Conservation (phyloP, 495 filamentous ascomycete genomes). For the Cudoniella acicularis region DNA sequence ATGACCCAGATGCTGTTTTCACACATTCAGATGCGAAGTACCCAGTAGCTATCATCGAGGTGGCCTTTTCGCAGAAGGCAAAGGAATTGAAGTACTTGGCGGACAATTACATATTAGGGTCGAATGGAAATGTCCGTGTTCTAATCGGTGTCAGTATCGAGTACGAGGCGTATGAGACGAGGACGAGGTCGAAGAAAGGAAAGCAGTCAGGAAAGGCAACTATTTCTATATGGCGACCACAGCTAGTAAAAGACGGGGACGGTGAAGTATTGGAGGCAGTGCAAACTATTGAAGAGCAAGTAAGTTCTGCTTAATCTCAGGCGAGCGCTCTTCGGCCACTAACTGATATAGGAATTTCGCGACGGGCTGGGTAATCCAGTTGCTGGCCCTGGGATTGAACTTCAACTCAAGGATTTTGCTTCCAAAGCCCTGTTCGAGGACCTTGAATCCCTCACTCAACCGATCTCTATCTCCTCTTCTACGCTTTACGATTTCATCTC, state of each 20-base stretch:
- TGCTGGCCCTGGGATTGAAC: background rate
- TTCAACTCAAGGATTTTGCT: conserved; percentile 13
- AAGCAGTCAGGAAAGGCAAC: conserved; percentile 12
- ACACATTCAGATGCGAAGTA: conserved; percentile 8
- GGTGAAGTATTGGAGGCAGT: conserved; percentile 2
- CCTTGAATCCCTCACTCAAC: background rate
- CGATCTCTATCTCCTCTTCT: background rate
- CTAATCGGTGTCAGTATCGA: conserved; percentile 15
- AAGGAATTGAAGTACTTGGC: conserved; percentile 9
- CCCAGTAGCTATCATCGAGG: conserved; percentile 13
- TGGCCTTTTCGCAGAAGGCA: conserved; percentile 15
- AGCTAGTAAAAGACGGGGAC: conserved; percentile 4
- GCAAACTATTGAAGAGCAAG: conserved; percentile 5
- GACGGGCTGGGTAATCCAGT: conserved; percentile 3
- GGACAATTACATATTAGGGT: conserved; percentile 17
- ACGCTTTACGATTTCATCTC: conserved; percentile 4
- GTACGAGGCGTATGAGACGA: no score
- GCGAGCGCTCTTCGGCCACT: background rate
- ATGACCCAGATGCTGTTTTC: conserved; percentile 14
- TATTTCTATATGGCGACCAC: conserved; percentile 15
- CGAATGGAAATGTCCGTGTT: conserved; percentile 6
- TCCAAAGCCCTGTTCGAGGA: background rate
- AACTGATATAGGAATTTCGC: conserved; percentile 4
- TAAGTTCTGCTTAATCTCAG: background rate
- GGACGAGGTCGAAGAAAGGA: no score